Evolutionary conservation across 345 rosid species (phyloP), one percentile per base, ranked within the genome.

Genomic region (Gossypium anomalum): DNA sequence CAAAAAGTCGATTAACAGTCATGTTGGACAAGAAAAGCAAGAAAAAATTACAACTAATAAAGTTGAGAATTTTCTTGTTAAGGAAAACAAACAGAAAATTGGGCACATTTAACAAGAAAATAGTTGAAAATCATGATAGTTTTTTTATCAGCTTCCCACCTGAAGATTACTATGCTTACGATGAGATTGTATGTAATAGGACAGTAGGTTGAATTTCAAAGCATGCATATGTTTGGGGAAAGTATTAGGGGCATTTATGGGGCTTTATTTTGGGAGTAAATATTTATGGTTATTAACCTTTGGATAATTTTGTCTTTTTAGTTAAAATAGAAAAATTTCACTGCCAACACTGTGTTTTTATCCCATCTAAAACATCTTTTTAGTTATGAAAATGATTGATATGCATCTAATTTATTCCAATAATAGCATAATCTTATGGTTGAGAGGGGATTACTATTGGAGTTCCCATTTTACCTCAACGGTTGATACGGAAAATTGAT

Each of bases 91-190:
- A 41, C 51, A 64, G 51, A 7, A 22, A 5, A 22, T 2, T 67
- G 7, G 72, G 38, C 72, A 49, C 44, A 16, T 25, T 68, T 8
- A 68, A 49, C 44, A 48, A 68, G 72, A 68, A 7, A 68, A 49
- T 2, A 14, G 22, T 25, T 25, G 41, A 25, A 48, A 48, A 12
- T 3, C 7, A 25, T 68, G 71, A 67, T 67, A 14, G 20, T 47
- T 20, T 55, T 55, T 13, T 20, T 5, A 11, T 66, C 9, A 48
- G 43, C 16, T 45, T 67, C 13, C n/a, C 56, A 45, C 41, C 71
- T 22, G 17, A 20, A 22, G 55, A 8, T 23, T 22, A 34, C 41
- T 5, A 34, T 34, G 22, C 23, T 63, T 3, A 3, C 2, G 7
- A 63, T 9, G 68, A 38, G 22, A 29, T 38, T 0, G 23, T 3